Evolutionary conservation across 192 early-diverging fungal species (phyloP).

Genomic region (Dissophora ornata): DNA sequence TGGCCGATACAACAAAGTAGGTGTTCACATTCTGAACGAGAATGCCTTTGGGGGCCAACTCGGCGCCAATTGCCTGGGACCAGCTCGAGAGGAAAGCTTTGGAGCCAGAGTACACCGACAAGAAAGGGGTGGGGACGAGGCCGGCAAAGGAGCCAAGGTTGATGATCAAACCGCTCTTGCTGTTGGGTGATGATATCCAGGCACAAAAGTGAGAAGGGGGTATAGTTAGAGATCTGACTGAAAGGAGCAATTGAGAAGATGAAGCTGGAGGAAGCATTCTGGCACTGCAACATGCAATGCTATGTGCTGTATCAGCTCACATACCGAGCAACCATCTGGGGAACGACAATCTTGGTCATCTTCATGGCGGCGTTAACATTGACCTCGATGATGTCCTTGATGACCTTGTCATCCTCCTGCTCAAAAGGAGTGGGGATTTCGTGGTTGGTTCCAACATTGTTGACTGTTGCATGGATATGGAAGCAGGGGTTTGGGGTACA

Average conservation of each 20-base stretch:
- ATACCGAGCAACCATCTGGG: constrained; percentile 80
- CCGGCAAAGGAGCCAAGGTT: constrained; percentile 95
- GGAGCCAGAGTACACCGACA: constrained; percentile 92
- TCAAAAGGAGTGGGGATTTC: constrained; percentile 89
- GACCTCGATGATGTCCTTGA: constrained; percentile 84
- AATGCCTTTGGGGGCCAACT: constrained; percentile 75
- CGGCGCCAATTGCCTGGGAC: constrained; percentile 89
- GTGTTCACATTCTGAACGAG: constrained; percentile 94
- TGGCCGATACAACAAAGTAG: constrained; percentile 94
- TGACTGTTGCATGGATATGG: constrained; percentile 68
- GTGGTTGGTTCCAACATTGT: constrained; percentile 96
- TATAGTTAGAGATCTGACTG: no score
- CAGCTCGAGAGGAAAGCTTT: constrained; percentile 93
- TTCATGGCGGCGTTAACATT: constrained; percentile 87
- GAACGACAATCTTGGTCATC: constrained; percentile 82
- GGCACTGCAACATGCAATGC: not conserved
- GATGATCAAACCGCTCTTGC: constrained; percentile 85
- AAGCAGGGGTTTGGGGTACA: not conserved
- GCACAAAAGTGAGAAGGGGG: not conserved
- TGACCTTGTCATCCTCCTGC: constrained; percentile 73
- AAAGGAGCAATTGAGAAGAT: no score
- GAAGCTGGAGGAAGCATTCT: no score
- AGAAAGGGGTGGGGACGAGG: constrained; percentile 81
- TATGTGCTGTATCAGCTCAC: constrained; percentile 1
- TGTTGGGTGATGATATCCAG: constrained; percentile 25